Conservation (phyloP, 306 rosid species). For the Ormosia semicastrata region DNA sequence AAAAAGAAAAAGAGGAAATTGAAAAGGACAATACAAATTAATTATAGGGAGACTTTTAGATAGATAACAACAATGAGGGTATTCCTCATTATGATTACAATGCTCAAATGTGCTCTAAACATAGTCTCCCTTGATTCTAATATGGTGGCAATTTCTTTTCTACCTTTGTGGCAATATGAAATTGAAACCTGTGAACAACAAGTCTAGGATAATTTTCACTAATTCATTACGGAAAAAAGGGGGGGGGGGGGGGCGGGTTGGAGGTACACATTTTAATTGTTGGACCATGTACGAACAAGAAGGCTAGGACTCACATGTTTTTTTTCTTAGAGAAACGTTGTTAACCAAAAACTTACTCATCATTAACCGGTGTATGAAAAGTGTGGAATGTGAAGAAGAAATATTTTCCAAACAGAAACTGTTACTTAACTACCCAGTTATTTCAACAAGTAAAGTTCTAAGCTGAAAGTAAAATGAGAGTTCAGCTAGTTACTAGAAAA, state of each 20-base stretch:
- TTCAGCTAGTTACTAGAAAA: neutral
- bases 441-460: neutral
- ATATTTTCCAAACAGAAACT: too few relatives aligned
- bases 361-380: too few relatives aligned
- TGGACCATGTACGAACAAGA: neutral
- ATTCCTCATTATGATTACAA: neutral
- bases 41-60: neutral
- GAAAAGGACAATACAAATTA: neutral
- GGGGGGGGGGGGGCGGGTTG: too few relatives aligned
- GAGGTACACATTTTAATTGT: neutral
- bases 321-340: too few relatives aligned
- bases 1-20: too few relatives aligned
- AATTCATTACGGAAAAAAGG: neutral
- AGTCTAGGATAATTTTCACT: neutral
- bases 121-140: neutral
- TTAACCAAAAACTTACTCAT: too few relatives aligned
- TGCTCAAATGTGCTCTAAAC: neutral
- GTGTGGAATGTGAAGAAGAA: too few relatives aligned
- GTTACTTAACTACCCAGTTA: neutral
- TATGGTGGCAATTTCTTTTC: neutral
- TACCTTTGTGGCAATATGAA: neutral
- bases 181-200: neutral
- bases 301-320: too few relatives aligned
- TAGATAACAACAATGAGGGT: too few relatives aligned
- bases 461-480: neutral